Conservation (phyloP, 257 asterid species). For the Salvia miltiorrhiza region DNA sequence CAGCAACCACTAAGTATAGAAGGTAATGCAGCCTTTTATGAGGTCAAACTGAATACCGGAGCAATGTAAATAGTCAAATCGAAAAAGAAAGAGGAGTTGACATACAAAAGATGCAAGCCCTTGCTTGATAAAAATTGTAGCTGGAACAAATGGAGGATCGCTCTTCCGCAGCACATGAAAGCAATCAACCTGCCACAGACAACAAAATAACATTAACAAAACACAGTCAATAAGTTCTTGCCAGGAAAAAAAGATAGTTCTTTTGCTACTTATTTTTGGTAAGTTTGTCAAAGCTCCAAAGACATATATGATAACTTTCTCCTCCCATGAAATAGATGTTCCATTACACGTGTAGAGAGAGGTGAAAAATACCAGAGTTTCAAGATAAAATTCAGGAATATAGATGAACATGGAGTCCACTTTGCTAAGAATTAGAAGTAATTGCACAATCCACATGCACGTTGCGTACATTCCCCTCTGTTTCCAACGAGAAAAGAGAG, state of each 20-base stretch:
- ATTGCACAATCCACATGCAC: constrained; percentile 94
- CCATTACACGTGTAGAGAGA: constrained; percentile 11
- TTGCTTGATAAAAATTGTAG: constrained; percentile 75
- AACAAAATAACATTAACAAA: constrained; percentile 8
- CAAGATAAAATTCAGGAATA: constrained; percentile 88
- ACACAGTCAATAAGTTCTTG: not conserved
- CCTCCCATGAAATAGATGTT: not conserved
- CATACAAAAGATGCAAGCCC: constrained; percentile 89
- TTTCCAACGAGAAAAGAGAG: constrained; percentile 88
- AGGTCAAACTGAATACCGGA: not conserved
- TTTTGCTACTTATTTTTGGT: not conserved
- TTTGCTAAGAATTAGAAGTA: constrained; percentile 86
- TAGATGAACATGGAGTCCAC: constrained; percentile 64
- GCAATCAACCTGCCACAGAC: constrained; percentile 77
- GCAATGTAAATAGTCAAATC: not conserved
- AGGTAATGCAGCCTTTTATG: not conserved
- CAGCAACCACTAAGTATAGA: not conserved
- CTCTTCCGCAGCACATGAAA: constrained; percentile 93
- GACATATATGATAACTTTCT: not conserved
- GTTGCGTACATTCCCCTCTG: constrained; percentile 93
- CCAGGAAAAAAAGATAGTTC: not conserved
- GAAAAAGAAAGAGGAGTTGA: constrained; percentile 12
- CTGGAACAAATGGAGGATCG: constrained; percentile 92
- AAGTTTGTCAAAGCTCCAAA: not conserved
- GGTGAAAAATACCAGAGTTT: constrained; percentile 67